Evolutionary conservation across 176 grass and related monocot species (phyloP), one percentile per base, ranked within the genome.

Genomic region (Eragrostis nindensis): DNA sequence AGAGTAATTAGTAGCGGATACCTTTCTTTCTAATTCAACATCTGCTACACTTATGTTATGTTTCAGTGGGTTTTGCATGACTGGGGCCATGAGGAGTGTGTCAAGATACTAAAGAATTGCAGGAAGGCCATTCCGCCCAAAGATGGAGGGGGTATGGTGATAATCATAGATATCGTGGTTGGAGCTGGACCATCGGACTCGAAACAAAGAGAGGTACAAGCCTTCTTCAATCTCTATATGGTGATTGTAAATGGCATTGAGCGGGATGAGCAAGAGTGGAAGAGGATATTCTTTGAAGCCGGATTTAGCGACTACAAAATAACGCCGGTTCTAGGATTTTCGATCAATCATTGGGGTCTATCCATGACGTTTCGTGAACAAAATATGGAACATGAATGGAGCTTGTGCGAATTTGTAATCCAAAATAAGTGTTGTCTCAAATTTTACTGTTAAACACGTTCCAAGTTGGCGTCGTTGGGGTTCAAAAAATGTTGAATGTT

Each of bases 11-110:
- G n/a, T n/a, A n/a, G n/a, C n/a, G n/a, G n/a, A n/a, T n/a, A n/a
- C n/a, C n/a, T n/a, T n/a, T 36, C 19, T 10, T 39, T 3, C 41
- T 36, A 36, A 36, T 56, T 22, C 1, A n/a, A 9, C 22, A 21
- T n/a, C n/a, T 55, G 53, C 5, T 8, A 54, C 52, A 21, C 52
- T n/a, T n/a, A n/a, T n/a, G n/a, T 14, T 36, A 2, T 11, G 2
- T 64, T 73, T 25, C 44, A 94, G 85, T 90, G 83, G 85, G 36
- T 86, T 38, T 25, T 94, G 19, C 92, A 94, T 52, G 88, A 88
- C 5, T 94, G 85, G 91, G 32, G 57, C 5, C 59, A 94, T 0
- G 70, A 9, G 2, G 75, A 86, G 0, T 91, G 92, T 18, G 43
- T 91, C 55, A 83, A 64, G 70, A 94, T 91, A 73, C 2, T 94